phyloP scores from a whole-genome alignment of 2,329 filamentous ascomycete genomes.

The Conoideocrella luteorostrata region DNA sequence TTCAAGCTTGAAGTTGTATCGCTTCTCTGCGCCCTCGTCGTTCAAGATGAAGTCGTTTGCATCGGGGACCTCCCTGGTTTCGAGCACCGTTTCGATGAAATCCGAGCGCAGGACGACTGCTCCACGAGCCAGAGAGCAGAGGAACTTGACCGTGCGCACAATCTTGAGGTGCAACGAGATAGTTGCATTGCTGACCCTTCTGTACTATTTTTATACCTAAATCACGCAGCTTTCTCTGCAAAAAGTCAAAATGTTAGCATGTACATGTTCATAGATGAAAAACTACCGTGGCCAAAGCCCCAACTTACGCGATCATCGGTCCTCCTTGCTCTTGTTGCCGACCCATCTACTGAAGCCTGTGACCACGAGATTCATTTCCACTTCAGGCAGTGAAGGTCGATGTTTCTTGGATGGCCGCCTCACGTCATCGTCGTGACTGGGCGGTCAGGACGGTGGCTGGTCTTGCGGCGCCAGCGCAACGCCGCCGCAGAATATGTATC shows the following conservation, averaged over 20 bases:
- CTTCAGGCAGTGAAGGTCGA: constrained; percentile 53
- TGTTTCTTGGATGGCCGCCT: constrained; percentile 54
- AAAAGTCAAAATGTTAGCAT: constrained; percentile 13
- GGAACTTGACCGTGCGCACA: constrained; percentile 88
- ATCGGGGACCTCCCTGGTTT: constrained; percentile 57
- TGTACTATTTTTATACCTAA: constrained; percentile 76
- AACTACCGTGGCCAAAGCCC: neutral
- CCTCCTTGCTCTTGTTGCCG: constrained; percentile 64
- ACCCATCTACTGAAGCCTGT: constrained; percentile 84
- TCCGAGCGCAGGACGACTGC: constrained; percentile 69
- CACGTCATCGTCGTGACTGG: too few species aligned
- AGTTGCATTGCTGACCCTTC: constrained; percentile 70
- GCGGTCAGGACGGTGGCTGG: too few species aligned
- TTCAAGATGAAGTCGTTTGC: constrained; percentile 60
- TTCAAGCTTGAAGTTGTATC: constrained; percentile 61
- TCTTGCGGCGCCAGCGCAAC: too few species aligned
- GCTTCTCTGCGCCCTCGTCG: constrained; percentile 67
- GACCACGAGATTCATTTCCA: constrained; percentile 70
- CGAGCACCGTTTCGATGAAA: constrained; percentile 73
- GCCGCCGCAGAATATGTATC: too few species aligned
- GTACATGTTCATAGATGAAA: too few species aligned
- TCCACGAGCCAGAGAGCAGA: constrained; percentile 76
- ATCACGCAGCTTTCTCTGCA: constrained; percentile 70
- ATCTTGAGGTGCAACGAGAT: constrained; percentile 82
- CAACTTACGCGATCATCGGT: constrained; percentile 68